A percentile compares a stretch with the other conserved stretches of the same genome.
These are phyloP conservation scores for Agastache rugosa DNA, from an alignment of 257 asterid genomes.

Conservation along the genomic window DNA sequence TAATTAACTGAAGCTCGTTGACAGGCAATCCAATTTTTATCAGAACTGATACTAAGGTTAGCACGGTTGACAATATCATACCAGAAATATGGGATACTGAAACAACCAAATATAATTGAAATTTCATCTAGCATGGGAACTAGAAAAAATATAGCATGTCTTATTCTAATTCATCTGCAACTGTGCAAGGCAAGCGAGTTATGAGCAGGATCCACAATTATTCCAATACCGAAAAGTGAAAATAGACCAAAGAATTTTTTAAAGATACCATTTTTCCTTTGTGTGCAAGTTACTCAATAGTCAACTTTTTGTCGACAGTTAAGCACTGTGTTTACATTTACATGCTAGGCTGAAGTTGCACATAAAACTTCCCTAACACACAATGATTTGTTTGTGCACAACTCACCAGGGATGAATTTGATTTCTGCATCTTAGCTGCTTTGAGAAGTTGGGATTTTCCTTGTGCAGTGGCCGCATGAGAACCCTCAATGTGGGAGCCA, in stretches of 20 bases:
- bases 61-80: not conserved
- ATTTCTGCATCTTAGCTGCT: conserved; percentile 88
- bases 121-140: not conserved
- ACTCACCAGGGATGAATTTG: conserved; percentile 93
- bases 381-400: conserved; percentile 11
- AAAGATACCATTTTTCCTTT: not conserved
- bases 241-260: not conserved
- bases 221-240: not conserved
- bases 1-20: not conserved
- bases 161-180: not conserved
- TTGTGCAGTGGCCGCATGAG: conserved; percentile 88
- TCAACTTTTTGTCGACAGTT: not conserved
- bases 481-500: conserved; percentile 76
- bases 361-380: not conserved
- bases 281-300: not conserved
- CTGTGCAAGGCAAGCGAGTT: not conserved
- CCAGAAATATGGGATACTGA: not conserved
- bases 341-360: not conserved
- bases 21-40: not conserved
- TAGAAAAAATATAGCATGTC: not conserved
- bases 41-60: not conserved
- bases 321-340: not conserved
- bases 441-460: conserved; percentile 82
- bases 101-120: not conserved
- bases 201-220: not conserved